Evolutionary conservation across 495 filamentous ascomycete species (phyloP).

Genomic region (Tetracladium marchalianum): DNA sequence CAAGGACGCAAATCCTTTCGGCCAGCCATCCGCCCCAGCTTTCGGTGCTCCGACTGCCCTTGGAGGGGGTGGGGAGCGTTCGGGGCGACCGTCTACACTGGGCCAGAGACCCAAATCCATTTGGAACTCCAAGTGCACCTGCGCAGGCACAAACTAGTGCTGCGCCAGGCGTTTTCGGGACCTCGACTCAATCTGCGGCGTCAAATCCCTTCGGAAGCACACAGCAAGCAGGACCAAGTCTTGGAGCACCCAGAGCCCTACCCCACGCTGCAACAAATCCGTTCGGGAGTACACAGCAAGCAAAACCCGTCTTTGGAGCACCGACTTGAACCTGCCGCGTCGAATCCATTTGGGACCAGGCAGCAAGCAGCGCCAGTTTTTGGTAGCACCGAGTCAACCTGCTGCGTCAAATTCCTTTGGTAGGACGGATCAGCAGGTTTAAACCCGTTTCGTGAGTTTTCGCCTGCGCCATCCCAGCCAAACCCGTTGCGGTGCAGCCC

Average conservation of each 20-base stretch:
- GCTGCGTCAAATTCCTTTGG: neutral
- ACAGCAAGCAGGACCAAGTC: neutral
- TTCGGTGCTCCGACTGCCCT: conserved; percentile 7
- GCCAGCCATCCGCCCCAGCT: neutral
- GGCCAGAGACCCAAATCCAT: conserved; percentile 14
- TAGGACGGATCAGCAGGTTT: neutral
- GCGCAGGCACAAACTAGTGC: neutral
- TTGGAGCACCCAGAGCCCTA: conserved; percentile 1
- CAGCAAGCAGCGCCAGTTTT: neutral
- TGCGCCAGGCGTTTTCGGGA: conserved; percentile 6
- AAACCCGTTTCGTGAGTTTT: no score
- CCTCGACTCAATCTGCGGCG: neutral
- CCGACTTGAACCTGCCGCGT: neutral
- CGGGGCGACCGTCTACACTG: conserved; percentile 9
- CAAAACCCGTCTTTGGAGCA: neutral
- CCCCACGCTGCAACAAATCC: conserved; percentile 2
- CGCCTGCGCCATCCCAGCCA: no score
- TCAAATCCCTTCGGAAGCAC: conserved; percentile 3
- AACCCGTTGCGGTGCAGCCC: neutral
- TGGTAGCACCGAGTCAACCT: conserved; percentile 2
- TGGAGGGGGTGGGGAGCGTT: conserved; percentile 5
- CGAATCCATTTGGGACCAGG: neutral
- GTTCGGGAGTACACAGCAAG: neutral
- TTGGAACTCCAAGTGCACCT: conserved; percentile 1
- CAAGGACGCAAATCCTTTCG: conserved; percentile 16